Evolutionary conservation across 2,329 filamentous ascomycete genomes (phyloP).

Genomic region (Alternaria postmessia): DNA sequence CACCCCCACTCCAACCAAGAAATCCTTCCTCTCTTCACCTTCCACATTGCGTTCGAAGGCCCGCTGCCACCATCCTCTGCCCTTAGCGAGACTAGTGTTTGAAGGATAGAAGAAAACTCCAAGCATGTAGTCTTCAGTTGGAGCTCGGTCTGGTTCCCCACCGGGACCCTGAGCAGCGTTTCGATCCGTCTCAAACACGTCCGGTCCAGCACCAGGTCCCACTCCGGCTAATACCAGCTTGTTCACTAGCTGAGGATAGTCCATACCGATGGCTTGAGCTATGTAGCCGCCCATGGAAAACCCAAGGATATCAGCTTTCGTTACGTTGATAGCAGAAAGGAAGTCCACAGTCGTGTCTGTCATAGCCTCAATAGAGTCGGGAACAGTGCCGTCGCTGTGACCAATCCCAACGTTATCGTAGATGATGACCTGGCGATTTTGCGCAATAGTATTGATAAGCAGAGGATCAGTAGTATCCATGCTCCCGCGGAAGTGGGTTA

Average conservation of each 20-base stretch:
- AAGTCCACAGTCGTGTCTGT: background rate
- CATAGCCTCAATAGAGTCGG: background rate
- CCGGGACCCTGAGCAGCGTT: background rate
- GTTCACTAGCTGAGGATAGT: background rate
- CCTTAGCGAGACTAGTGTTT: no score
- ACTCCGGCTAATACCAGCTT: background rate
- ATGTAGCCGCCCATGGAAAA: background rate
- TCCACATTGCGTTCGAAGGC: no score
- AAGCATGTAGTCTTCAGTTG: no score
- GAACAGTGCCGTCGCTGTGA: background rate
- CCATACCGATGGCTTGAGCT: background rate
- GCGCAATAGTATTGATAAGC: background rate
- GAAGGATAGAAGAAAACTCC: no score
- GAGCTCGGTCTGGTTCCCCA: no score
- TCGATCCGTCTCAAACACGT: background rate
- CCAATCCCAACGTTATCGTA: background rate
- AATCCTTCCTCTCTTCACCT: no score
- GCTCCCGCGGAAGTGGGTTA: background rate
- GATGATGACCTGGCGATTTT: background rate
- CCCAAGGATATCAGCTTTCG: background rate
- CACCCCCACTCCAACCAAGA: no score
- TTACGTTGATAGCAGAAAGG: background rate
- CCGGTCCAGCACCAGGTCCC: background rate
- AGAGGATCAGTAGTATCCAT: background rate
- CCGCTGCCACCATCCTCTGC: no score